Evolutionary conservation across 2,329 filamentous ascomycete species (phyloP).

Genomic region (Daldinia sp.): DNA sequence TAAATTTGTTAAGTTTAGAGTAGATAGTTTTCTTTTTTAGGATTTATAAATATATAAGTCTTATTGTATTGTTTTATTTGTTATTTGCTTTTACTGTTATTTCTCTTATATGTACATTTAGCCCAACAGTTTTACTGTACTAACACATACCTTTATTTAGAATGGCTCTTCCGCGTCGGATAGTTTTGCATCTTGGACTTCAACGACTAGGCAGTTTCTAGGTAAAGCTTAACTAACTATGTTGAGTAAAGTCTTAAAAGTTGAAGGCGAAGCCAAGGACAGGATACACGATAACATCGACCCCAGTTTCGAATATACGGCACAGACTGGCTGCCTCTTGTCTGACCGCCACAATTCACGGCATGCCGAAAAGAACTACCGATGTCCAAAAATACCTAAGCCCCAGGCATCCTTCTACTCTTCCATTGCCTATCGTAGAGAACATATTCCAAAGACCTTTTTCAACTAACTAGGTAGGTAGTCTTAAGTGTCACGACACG

Average conservation of each 20-base stretch:
- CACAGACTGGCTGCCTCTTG: background rate
- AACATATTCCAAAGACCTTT: background rate
- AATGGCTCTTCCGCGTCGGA: background rate
- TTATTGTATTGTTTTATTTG: too few species aligned
- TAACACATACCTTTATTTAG: conserved; percentile 11
- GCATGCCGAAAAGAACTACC: background rate
- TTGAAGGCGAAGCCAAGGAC: background rate
- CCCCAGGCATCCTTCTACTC: background rate
- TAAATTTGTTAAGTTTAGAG: too few species aligned
- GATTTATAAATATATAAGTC: too few species aligned
- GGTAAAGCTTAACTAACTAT: background rate
- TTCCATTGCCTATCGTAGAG: background rate
- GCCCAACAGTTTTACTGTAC: too few species aligned
- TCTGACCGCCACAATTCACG: background rate
- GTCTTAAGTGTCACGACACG: too few species aligned
- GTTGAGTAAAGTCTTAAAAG: background rate
- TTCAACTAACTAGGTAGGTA: background rate
- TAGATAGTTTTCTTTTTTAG: too few species aligned
- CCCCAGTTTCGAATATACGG: background rate
- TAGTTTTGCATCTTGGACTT: background rate
- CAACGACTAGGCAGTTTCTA: background rate
- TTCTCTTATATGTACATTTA: too few species aligned
- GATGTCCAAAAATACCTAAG: conserved; percentile 1
- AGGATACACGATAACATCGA: background rate
- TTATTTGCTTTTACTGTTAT: too few species aligned